phyloP scores from a whole-genome alignment of 179 eudicot genomes.

The Pouteria campechiana region DNA sequence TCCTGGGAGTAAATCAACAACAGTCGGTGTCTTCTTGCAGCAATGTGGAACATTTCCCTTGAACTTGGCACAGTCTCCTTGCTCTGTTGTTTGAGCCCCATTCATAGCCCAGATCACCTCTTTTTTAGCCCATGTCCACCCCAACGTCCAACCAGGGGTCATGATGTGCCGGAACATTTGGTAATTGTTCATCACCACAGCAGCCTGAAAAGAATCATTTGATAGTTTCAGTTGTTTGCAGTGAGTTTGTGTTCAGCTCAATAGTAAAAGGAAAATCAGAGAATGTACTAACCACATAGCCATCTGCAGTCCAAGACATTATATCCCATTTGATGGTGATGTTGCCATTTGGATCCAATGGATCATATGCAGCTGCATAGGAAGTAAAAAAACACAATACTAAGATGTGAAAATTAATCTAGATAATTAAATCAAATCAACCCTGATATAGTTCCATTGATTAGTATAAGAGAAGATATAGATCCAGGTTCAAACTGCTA shows the following conservation, averaged over 20 bases:
- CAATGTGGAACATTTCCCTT: constrained; percentile 61
- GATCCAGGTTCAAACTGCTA: too few relatives aligned
- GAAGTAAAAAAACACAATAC: neutral
- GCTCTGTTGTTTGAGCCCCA: constrained; percentile 61
- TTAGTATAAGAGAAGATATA: too few relatives aligned
- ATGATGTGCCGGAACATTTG: constrained; percentile 54
- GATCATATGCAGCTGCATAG: constrained; percentile 72
- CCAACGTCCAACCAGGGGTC: constrained; percentile 60
- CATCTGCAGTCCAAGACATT: constrained; percentile 78
- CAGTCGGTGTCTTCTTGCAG: constrained; percentile 52
- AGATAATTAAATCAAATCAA: too few relatives aligned
- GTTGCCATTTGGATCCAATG: constrained; percentile 79
- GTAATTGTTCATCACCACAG: constrained; percentile 51
- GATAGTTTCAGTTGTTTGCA: neutral
- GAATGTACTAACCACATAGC: constrained; percentile 46
- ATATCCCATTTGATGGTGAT: constrained; percentile 77
- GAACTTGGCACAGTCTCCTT: constrained; percentile 76
- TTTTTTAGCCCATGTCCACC: constrained; percentile 74
- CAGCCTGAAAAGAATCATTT: constrained; percentile 37
- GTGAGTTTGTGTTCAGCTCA: neutral
- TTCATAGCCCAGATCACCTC: constrained; percentile 67
- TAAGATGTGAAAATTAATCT: neutral
- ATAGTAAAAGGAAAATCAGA: neutral
- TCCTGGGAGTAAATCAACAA: constrained; percentile 53
- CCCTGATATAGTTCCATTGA: too few relatives aligned